Evolutionary conservation across 805 yeast species (phyloP).

Genomic region (Starmerella vaccinii): DNA sequence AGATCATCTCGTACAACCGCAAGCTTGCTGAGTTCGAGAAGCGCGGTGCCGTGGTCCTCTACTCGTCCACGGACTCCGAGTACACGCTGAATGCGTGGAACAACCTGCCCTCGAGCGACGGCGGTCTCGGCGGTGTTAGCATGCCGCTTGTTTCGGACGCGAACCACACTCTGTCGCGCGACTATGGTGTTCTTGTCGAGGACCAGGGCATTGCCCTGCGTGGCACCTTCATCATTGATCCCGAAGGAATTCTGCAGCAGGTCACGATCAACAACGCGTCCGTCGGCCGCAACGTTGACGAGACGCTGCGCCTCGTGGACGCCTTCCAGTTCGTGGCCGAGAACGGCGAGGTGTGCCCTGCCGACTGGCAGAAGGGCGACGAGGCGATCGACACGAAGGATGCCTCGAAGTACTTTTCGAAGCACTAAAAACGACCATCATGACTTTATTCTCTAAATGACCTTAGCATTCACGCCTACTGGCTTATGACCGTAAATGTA

Average conservation of each 20-base stretch:
- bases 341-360: slow-evolving; percentile 99
- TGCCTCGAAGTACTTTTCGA: slow-evolving; percentile 24
- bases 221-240: slow-evolving; percentile 97
- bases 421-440: slow-evolving; percentile 6
- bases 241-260: slow-evolving; percentile 90
- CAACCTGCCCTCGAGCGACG: slow-evolving; percentile 88
- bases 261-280: slow-evolving; percentile 97
- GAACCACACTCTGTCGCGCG: slow-evolving; percentile 87
- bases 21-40: slow-evolving; percentile 83
- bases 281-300: slow-evolving; percentile 98
- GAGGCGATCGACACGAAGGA: slow-evolving; percentile 59
- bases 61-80: slow-evolving; percentile 98
- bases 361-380: slow-evolving; percentile 96
- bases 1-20: slow-evolving; percentile 96
- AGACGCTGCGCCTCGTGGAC: slow-evolving; percentile 91
- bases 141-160: slow-evolving; percentile 94
- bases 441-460: no score
- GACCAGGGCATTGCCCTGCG: slow-evolving; percentile 95
- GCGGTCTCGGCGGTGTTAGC: slow-evolving; percentile 93
- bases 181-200: slow-evolving; percentile 94
- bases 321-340: slow-evolving; percentile 99
- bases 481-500: no score
- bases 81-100: slow-evolving; percentile 98
- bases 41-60: slow-evolving; percentile 77
- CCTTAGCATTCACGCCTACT: no score